Conservation (phyloP, 805 yeast genomes). For the Wickerhamomyces bovis region DNA sequence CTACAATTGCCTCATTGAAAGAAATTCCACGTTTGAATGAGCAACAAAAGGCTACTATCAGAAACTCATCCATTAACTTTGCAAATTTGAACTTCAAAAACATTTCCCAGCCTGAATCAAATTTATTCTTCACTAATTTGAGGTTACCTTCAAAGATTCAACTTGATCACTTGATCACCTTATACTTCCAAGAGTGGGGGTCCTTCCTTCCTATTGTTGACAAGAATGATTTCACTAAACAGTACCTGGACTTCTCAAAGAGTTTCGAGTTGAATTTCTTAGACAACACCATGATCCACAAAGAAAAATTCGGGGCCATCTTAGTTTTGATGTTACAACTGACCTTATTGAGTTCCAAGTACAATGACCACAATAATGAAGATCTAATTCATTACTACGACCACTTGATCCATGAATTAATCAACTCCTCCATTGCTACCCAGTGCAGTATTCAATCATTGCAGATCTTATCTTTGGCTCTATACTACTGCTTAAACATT, state of each 20-base stretch:
- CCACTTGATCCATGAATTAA: constrained; percentile 53
- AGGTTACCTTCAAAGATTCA: constrained; percentile 48
- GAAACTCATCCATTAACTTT: constrained; percentile 24
- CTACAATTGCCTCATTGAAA: constrained; percentile 63
- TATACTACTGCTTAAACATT: constrained; percentile 62
- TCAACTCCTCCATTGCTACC: constrained; percentile 53
- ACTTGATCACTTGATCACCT: constrained; percentile 60
- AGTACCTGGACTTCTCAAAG: constrained; percentile 43
- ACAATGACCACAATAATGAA: constrained; percentile 11
- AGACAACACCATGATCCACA: constrained; percentile 35
- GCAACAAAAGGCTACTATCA: constrained; percentile 10
- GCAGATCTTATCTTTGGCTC: constrained; percentile 62
- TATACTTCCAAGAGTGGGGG: constrained; percentile 78
- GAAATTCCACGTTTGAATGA: constrained; percentile 31
- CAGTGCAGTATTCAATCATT: constrained; percentile 61
- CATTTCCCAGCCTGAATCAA: constrained; percentile 36
- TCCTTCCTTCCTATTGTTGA: constrained; percentile 63
- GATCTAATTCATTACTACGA: constrained; percentile 46
- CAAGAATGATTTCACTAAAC: constrained; percentile 57
- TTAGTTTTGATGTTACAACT: constrained; percentile 41
- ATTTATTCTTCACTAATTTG: constrained; percentile 37
- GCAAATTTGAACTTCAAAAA: constrained; percentile 33
- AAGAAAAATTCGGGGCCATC: constrained; percentile 53
- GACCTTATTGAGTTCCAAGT: constrained; percentile 30
- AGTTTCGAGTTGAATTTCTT: constrained; percentile 39